Evolutionary conservation across 1,284 basidiomycete genomes (phyloP), one percentile per base, ranked within the genome.

Genomic region (Mycena sp.): DNA sequence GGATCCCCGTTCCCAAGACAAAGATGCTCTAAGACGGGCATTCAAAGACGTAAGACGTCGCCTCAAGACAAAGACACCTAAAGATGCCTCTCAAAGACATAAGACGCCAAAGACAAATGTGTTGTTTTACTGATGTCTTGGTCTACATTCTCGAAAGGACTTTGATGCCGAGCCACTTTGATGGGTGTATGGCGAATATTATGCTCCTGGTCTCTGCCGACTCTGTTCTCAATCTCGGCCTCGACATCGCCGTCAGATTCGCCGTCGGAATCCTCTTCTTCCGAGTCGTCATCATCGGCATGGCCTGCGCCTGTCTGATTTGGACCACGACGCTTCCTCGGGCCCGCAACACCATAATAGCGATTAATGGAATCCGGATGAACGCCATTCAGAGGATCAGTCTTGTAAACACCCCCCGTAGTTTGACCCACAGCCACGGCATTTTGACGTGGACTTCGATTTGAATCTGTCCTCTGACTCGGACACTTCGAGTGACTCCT

Each of bases 301-400:
- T 30, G 21, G 0, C 57, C 57, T 2, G 57, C 57, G 2, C 57
- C 57, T 2, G 57, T 58, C 23, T 44, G 29, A 14, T 32, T 10
- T 25, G 48, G 3, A 0, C 29, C 10, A 3, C 56, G 48, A 16
- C 28, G 44, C 0, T 17, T 25, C 10, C 35, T 23, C 1, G 26
- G 35, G 2, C 55, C 55, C 0, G 14, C 32, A 16, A 57, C 45
- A 17, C 55, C 55, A 14, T 57, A 57, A 29, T 57, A 57, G 0
- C 55, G 26, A 7, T 48, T 57, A 10, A 57, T 57, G 2, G 55
- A 25, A n/a, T 57, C 45, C 6, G 55, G 55, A 21, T 57, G 55
- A 6, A 57, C 49, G 25, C 45, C 41, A 17, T 40, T 45, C 3
- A 57, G 37, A 9, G 45, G 45, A 19, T 57, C 55, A 23, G 38